Percentiles rank a stretch among this genome's conserved stretches.
Conservation (phyloP, 345 rosid species). For the Boechera retrofracta region DNA sequence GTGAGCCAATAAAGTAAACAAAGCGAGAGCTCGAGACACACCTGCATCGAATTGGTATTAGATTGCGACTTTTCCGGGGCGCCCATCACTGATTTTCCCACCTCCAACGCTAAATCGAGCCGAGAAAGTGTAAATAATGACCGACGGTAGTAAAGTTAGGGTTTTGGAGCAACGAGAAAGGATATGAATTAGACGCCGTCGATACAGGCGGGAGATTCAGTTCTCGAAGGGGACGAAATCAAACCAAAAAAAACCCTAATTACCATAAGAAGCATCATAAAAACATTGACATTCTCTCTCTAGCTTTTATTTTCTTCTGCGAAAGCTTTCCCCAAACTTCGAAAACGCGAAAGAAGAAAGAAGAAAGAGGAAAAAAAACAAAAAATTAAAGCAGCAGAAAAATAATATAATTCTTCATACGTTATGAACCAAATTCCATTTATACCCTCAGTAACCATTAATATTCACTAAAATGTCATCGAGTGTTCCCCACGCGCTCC, state of each 20-base stretch:
- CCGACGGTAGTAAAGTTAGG: conserved; percentile 56
- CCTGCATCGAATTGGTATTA: conserved; percentile 91
- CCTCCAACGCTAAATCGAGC: conserved; percentile 44
- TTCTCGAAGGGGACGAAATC: conserved; percentile 31
- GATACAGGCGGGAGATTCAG: conserved; percentile 47
- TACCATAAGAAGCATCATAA: conserved; percentile 29
- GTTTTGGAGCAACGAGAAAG: conserved; percentile 48
- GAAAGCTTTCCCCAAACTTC: conserved; percentile 41
- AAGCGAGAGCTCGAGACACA: conserved; percentile 42
- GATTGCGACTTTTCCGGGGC: conserved; percentile 79
- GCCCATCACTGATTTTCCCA: conserved; percentile 68
- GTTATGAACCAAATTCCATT: conserved; percentile 23
- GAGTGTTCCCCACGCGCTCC: conserved; percentile 26
- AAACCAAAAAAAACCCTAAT: conserved; percentile 36
- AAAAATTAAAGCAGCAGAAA: conserved; percentile 17
- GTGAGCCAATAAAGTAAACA: conserved; percentile 14
- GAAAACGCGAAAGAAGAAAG: conserved; percentile 35
- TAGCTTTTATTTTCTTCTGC: conserved; percentile 34
- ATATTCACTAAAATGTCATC: conserved; percentile 16
- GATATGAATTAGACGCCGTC: conserved; percentile 22
- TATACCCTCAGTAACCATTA: conserved; percentile 10
- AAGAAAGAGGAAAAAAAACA: not conserved
- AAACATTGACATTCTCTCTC: conserved; percentile 14
- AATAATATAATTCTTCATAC: conserved; percentile 37
- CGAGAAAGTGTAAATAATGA: conserved; percentile 29